Percentiles rank a stretch among this genome's conserved stretches.
These are phyloP conservation scores for Russula sp. DNA, from an alignment of 768 basidiomycete genomes.

Conservation along the genomic window DNA sequence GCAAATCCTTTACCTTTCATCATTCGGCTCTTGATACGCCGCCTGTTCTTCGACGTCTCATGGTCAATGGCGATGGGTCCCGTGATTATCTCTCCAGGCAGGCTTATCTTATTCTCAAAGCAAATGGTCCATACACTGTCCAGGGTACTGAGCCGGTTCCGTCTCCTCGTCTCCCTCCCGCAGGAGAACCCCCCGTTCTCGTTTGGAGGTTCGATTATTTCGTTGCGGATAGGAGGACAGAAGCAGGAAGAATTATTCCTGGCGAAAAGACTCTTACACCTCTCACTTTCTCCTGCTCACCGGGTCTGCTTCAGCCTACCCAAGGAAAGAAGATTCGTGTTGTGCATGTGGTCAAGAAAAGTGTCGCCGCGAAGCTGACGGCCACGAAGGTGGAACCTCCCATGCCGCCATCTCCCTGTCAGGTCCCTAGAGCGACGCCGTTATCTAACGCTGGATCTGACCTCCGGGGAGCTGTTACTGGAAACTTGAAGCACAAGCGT, in stretches of 20 bases:
- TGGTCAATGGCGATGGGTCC: slow-evolving; percentile 56
- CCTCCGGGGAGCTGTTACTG: not conserved
- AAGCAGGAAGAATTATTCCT: slow-evolving; percentile 38
- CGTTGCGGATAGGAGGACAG: slow-evolving; percentile 51
- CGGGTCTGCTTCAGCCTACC: slow-evolving; percentile 49
- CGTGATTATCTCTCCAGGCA: slow-evolving; percentile 73
- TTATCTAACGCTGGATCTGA: not conserved
- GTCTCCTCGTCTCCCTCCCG: slow-evolving; percentile 16
- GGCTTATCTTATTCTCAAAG: slow-evolving; percentile 59
- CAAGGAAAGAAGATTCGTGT: slow-evolving; percentile 62
- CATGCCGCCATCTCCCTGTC: slow-evolving; percentile 1
- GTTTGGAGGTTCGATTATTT: slow-evolving; percentile 77
- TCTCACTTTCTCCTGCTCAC: slow-evolving; percentile 68
- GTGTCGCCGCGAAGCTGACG: slow-evolving; percentile 52
- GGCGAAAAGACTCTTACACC: slow-evolving; percentile 73
- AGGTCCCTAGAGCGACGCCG: not conserved
- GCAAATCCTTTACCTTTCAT: slow-evolving; percentile 62
- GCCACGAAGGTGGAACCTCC: slow-evolving; percentile 55
- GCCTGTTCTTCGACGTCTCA: slow-evolving; percentile 66
- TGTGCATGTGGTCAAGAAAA: slow-evolving; percentile 68
- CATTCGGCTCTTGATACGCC: slow-evolving; percentile 57
- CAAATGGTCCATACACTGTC: slow-evolving; percentile 70
- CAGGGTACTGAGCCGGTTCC: slow-evolving; percentile 50
- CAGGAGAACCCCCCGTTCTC: slow-evolving; percentile 33
- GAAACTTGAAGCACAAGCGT: not conserved